Evolutionary conservation across 768 basidiomycete species (phyloP).

Genomic region (Termitomyces sp.): DNA sequence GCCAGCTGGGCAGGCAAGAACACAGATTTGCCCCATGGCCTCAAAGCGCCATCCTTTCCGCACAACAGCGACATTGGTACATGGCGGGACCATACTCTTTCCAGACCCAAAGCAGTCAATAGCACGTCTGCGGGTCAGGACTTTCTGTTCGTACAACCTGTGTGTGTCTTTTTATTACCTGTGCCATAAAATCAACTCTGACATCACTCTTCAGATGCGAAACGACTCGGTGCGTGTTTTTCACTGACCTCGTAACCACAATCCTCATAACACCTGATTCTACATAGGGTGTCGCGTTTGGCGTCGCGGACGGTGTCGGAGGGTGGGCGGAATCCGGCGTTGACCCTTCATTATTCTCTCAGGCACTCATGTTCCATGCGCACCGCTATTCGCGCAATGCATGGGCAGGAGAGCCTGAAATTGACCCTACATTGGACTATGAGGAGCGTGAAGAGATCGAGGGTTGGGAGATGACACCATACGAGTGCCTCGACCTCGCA

Average conservation of each 20-base stretch:
- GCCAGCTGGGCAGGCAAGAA: constrained; percentile 75
- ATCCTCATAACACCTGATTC: neutral
- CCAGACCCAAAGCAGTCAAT: constrained; percentile 34
- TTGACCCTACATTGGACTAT: constrained; percentile 73
- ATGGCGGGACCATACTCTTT: constrained; percentile 69
- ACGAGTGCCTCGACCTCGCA: constrained; percentile 69
- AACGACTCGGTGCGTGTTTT: constrained; percentile 65
- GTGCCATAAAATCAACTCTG: neutral
- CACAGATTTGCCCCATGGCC: constrained; percentile 23
- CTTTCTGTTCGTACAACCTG: constrained; percentile 64
- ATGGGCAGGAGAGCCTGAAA: constrained; percentile 83
- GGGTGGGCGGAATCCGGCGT: constrained; percentile 85
- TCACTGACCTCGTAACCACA: constrained; percentile 15
- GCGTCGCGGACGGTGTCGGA: constrained; percentile 90
- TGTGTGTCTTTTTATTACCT: constrained; percentile 26
- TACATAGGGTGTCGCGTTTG: constrained; percentile 68
- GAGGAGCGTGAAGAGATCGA: constrained; percentile 62
- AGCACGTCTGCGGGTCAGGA: constrained; percentile 44
- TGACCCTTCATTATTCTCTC: constrained; percentile 88
- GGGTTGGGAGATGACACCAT: constrained; percentile 75
- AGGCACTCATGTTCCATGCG: constrained; percentile 87
- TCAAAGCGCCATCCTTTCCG: constrained; percentile 48
- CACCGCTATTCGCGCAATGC: constrained; percentile 67
- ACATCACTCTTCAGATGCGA: constrained; percentile 53
- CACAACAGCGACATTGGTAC: constrained; percentile 52